Evolutionary conservation across 345 rosid species (phyloP).

Genomic region (Excoecaria cochinchinensis): DNA sequence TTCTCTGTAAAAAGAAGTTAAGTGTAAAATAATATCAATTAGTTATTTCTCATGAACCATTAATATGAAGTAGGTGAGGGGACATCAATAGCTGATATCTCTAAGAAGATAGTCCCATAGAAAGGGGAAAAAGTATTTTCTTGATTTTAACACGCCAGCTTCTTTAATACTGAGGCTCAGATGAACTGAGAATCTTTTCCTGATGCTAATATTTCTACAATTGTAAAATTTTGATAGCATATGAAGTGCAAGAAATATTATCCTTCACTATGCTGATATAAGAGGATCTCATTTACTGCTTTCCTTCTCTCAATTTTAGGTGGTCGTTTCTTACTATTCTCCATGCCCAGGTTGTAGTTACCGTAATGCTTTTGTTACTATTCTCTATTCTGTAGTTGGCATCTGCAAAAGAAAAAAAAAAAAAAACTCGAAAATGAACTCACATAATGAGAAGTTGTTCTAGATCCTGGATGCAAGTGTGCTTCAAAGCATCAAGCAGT

Average conservation of each 20-base stretch:
- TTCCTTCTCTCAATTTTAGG: background rate
- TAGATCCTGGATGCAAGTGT: constrained; percentile 70
- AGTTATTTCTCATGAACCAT: too few relatives aligned
- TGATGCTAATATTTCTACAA: too few relatives aligned
- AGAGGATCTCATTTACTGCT: background rate
- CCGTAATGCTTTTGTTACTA: background rate
- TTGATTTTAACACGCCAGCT: too few relatives aligned
- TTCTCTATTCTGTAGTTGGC: background rate
- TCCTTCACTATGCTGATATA: background rate
- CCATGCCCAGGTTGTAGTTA: background rate
- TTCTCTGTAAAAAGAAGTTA: too few relatives aligned
- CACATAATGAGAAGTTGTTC: constrained; percentile 44
- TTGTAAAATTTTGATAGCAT: too few relatives aligned
- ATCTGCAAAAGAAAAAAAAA: constrained; percentile 5
- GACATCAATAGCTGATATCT: background rate
- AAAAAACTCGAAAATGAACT: constrained; percentile 24
- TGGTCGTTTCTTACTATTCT: background rate
- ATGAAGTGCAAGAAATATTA: too few relatives aligned
- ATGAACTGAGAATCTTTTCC: too few relatives aligned
- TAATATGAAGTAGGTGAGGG: too few relatives aligned
- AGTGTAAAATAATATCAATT: too few relatives aligned
- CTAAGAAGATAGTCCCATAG: background rate
- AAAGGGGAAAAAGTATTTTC: background rate
- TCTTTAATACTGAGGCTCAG: too few relatives aligned
- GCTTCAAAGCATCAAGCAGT: constrained; percentile 61